Evolutionary conservation across 2,329 filamentous ascomycete genomes (phyloP).

Genomic region (Cladosporium austrohemisphaericum): DNA sequence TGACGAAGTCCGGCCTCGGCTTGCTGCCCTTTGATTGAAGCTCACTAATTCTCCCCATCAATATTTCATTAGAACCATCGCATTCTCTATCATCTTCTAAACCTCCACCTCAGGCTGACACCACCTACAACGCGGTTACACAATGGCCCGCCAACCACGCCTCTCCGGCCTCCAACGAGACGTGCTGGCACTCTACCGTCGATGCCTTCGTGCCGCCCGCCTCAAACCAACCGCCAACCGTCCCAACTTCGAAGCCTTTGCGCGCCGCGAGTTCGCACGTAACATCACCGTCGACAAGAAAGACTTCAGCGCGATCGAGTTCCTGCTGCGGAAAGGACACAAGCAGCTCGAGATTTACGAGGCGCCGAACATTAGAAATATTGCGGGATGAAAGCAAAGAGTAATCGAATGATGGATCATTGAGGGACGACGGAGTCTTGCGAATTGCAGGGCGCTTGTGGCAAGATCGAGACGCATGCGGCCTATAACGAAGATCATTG

Average conservation of each 20-base stretch:
- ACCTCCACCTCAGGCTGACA: neutral
- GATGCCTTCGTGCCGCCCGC: constrained; percentile 75
- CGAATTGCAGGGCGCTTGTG: no score
- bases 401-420: no score
- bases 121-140: neutral
- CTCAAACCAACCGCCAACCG: constrained; percentile 62
- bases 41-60: neutral
- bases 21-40: no score
- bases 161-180: constrained; percentile 88
- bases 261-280: constrained; percentile 66
- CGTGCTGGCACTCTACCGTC: constrained; percentile 79
- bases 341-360: constrained; percentile 79
- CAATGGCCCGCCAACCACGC: constrained; percentile 37
- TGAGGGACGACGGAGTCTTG: no score
- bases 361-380: constrained; percentile 75
- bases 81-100: neutral
- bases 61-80: neutral
- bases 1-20: neutral
- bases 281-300: constrained; percentile 68
- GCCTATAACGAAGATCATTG: no score
- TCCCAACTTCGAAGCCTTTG: constrained; percentile 33
- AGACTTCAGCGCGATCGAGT: constrained; percentile 83
- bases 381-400: constrained; percentile 37
- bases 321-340: constrained; percentile 73
- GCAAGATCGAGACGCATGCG: no score